phyloP scores from a whole-genome alignment of 345 rosid genomes.

The Firmiana major region DNA sequence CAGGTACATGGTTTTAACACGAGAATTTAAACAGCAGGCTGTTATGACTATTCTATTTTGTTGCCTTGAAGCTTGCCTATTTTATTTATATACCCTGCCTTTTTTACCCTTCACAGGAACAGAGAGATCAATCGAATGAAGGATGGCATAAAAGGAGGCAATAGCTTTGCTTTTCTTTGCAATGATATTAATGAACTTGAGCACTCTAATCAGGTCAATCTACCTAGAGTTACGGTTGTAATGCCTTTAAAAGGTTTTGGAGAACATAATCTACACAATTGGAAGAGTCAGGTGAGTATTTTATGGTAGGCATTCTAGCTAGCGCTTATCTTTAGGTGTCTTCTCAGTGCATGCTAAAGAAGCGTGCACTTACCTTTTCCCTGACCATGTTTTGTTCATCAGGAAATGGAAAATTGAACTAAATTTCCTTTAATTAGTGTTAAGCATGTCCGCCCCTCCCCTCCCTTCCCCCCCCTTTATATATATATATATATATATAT shows the following conservation, averaged over 20 bases:
- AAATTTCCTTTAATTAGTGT: background rate
- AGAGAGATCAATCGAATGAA: conserved; percentile 74
- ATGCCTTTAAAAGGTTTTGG: conserved; percentile 99
- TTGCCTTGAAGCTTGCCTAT: conserved; percentile 12
- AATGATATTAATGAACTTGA: conserved; percentile 79
- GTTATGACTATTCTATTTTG: background rate
- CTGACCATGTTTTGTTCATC: background rate
- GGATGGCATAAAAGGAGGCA: conserved; percentile 59
- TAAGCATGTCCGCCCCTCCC: background rate
- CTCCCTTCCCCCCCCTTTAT: too few species aligned
- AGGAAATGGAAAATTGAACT: background rate
- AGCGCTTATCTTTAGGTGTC: background rate
- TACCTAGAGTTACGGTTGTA: conserved; percentile 79
- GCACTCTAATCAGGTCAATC: conserved; percentile 74
- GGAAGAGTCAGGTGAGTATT: conserved; percentile 87
- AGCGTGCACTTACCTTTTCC: background rate
- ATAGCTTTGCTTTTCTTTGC: conserved; percentile 82
- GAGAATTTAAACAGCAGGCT: background rate
- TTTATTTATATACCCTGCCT: conserved; percentile 1
- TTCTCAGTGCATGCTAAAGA: background rate
- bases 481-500: too few species aligned
- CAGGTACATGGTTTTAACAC: conserved; percentile 47
- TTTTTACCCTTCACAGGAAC: conserved; percentile 42
- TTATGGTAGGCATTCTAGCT: conserved; percentile 6
- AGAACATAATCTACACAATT: conserved; percentile 89